phyloP scores from a whole-genome alignment of 108 stramenopile genomes.

The Fistulifera pelliculosa region DNA sequence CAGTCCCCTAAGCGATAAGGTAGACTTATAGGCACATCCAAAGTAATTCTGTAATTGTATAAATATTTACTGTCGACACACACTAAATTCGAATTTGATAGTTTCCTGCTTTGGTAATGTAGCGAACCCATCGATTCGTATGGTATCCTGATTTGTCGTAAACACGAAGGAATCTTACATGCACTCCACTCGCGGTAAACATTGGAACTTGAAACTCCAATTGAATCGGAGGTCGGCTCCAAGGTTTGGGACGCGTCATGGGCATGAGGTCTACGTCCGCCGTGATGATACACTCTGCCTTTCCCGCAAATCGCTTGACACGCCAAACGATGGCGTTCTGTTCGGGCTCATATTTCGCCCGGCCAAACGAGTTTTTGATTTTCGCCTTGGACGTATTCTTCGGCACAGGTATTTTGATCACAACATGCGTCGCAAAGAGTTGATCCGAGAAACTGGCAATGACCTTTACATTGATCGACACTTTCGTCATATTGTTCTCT shows the following conservation, averaged over 20 bases:
- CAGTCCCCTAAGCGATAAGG: too few relatives aligned
- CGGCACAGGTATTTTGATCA: conserved; percentile 96
- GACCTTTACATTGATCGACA: conserved; percentile 91
- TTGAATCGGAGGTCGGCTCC: conserved; percentile 93
- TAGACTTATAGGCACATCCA: too few relatives aligned
- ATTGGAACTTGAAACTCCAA: conserved; percentile 98
- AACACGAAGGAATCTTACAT: conserved; percentile 95
- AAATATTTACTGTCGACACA: not conserved
- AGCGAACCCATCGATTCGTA: conserved; percentile 96
- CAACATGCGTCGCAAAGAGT: conserved; percentile 88
- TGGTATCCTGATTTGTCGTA: conserved; percentile 97
- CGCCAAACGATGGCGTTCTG: conserved; percentile 98
- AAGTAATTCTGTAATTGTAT: not conserved
- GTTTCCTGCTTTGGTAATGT: conserved; percentile 94
- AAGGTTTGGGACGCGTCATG: conserved; percentile 88
- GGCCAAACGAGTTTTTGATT: conserved; percentile 84
- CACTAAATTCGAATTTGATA: conserved; percentile 94
- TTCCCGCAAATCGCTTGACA: conserved; percentile 92
- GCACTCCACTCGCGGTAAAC: conserved; percentile 96
- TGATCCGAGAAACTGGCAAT: conserved; percentile 91
- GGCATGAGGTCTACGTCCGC: conserved; percentile 95
- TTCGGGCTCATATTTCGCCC: conserved; percentile 97
- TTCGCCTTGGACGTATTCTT: conserved; percentile 94
- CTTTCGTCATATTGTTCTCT: conserved; percentile 79
- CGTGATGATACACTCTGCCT: conserved; percentile 85